Base-by-base conservation (phyloP, 345 rosid species). In the Hibiscus syriacus region DNA sequence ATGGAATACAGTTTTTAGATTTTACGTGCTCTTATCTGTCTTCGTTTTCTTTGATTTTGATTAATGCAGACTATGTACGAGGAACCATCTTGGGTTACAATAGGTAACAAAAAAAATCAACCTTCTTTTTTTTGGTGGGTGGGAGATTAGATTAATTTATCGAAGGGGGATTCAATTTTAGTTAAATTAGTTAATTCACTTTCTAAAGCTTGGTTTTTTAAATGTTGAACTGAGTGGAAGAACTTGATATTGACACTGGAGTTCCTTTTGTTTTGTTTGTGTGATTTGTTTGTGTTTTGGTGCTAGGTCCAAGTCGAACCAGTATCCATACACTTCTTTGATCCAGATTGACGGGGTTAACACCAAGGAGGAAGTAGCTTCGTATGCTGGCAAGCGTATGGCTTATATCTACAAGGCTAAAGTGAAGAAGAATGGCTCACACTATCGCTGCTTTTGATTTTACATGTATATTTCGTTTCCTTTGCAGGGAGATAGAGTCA, bases 391-490 rank as follows among this genome's bases (percentile, higher is more conserved):
- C 1, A 91, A 91, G 88, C 88, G 91, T 9, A 73, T 89, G 96
- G 97, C 93, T 57, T 91, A 91, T 73, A 91, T 91, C 69, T 91
- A 91, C 90, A 91, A 89, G 78, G 97, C 96, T 5, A 89, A 84
- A 78, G 88, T 87, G 69, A 91, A 87, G 90, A 83, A 80, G 86
- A 76, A n/a, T n/a, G n/a, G n/a, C n/a, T n/a, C n/a, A n/a, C n/a
- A n/a, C n/a, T n/a, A n/a, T n/a, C n/a, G n/a, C 2, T 4, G 52
- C 5, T 23, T 36, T 60, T 11, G 25, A 53, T 70, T 20, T 3
- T 17, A 26, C 7, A 1, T n/a, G 10, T 16, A 3, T 11, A 8
- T 46, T 36, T 34, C 23, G 2, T 10, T 48, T 63, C 30, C 20
- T 23, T 52, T 19, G 26, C 82, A 91, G 97, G 97, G 93, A 68